Base-by-base conservation (phyloP, 1,284 basidiomycete species). In the Cryptococcus neoformans region DNA sequence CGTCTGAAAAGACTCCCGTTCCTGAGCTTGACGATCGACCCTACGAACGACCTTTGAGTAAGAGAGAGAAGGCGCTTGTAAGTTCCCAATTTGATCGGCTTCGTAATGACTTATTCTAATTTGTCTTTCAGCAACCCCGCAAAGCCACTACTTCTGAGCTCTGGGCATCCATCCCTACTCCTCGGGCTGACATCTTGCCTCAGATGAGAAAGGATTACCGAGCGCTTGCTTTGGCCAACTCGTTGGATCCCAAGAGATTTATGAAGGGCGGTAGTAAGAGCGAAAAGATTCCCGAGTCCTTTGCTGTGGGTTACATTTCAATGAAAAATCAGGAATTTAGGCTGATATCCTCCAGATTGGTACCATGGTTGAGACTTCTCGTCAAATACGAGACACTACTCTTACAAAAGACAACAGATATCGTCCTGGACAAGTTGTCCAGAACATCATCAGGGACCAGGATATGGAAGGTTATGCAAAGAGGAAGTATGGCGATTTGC, bases 221-320 rank as follows among this genome's bases (percentile, higher is more conserved):
- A 75, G 92, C 95, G 1, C 81, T 98, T 52, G 85, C 92, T 21
- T 80, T 99, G 52, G 86, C 90, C 49, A 95, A 95, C 72, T 88
- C 93, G 56, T 83, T 99, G 39, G 95, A 99, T 71, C 94, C 95
- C 6, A 99, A 98, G 77, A 83, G 93, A 38, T 98, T 98, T 81
- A 94, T 97, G 80, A 93, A 80, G 85, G 90, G 69, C 44, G 90
- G 89, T 44, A 87, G 88, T 77, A 91, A 88, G 78, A 86, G 62
- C 55, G 78, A 75, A 70, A 78, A 87, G 60, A 80, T 94, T 28
- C 93, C 88, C 11, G 93, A 93, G 76, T 86, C 87, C 66, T 95
- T 96, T 77, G 90, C 90, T 34, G 92, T 93, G 75, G 66, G 84
- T 80, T 28, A 28, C 36, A 42, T 8, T 14, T 28, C 17, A n/a